Conservation (phyloP, 805 yeast genomes). For the Ogataea salicorniae region DNA sequence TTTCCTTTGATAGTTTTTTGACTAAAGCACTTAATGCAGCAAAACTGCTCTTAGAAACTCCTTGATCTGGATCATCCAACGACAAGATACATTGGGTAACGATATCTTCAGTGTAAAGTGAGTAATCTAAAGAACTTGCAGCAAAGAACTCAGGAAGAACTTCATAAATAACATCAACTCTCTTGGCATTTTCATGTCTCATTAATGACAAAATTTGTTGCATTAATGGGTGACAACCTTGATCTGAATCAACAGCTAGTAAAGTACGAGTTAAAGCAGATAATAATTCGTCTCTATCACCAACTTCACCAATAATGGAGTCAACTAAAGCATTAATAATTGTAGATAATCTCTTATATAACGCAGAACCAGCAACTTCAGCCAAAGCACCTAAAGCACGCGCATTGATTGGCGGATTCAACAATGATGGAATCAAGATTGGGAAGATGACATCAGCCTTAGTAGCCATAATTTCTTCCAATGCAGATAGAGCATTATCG, state of each 20-base stretch:
- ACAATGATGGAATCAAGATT: slow-evolving; percentile 77
- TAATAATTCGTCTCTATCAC: slow-evolving; percentile 36
- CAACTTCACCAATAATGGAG: slow-evolving; percentile 39
- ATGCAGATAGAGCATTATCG: slow-evolving; percentile 76
- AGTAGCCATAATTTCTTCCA: slow-evolving; percentile 87
- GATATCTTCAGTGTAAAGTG: slow-evolving; percentile 70
- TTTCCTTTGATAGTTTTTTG: slow-evolving; percentile 67
- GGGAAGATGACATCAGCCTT: slow-evolving; percentile 93
- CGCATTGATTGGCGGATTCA: slow-evolving; percentile 85
- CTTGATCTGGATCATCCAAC: slow-evolving; percentile 63
- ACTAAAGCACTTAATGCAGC: slow-evolving; percentile 62
- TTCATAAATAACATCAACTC: slow-evolving; percentile 57
- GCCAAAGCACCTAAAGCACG: slow-evolving; percentile 81
- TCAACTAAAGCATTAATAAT: slow-evolving; percentile 72
- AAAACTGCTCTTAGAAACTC: slow-evolving; percentile 60
- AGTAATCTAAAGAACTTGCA: slow-evolving; percentile 60
- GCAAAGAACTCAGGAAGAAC: slow-evolving; percentile 71
- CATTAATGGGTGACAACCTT: slow-evolving; percentile 79
- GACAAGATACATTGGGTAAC: slow-evolving; percentile 63
- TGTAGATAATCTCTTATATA: slow-evolving; percentile 64
- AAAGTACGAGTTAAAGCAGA: slow-evolving; percentile 64
- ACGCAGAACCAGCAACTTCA: slow-evolving; percentile 81
- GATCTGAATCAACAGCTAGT: slow-evolving; percentile 66
- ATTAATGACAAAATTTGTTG: slow-evolving; percentile 73
- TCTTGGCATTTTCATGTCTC: slow-evolving; percentile 66